Evolutionary conservation across 805 yeast genomes (phyloP).

Genomic region (Candida germanica): DNA sequence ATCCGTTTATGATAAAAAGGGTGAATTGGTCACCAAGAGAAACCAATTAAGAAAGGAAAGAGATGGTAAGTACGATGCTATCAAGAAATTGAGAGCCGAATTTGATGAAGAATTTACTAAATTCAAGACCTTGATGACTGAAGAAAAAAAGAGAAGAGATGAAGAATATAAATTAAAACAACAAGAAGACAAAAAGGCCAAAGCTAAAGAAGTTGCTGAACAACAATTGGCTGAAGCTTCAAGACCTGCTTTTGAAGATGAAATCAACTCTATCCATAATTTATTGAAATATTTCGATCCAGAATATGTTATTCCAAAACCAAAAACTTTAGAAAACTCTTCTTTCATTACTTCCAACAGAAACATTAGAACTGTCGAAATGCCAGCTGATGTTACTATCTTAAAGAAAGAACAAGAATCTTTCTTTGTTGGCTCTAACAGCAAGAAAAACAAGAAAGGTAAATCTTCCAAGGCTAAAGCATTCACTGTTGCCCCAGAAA

Average conservation of each 20-base stretch:
- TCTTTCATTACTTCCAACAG: slow-evolving; percentile 23
- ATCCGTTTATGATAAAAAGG: slow-evolving; percentile 62
- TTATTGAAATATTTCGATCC: slow-evolving; percentile 78
- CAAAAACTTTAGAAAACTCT: slow-evolving; percentile 27
- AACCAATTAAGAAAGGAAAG: slow-evolving; percentile 62
- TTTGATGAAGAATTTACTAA: slow-evolving; percentile 73
- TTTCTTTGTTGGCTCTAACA: slow-evolving; percentile 48
- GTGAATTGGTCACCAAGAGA: slow-evolving; percentile 61
- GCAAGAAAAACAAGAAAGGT: slow-evolving; percentile 40
- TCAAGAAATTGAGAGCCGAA: slow-evolving; percentile 67
- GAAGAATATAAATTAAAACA: slow-evolving; percentile 60
- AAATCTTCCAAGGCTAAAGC: slow-evolving; percentile 53
- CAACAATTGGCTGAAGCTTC: slow-evolving; percentile 70
- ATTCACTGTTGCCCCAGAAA: slow-evolving; percentile 76
- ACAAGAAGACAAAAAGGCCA: slow-evolving; percentile 50
- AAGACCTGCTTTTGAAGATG: slow-evolving; percentile 78
- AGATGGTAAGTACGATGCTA: slow-evolving; percentile 63
- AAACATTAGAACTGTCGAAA: slow-evolving; percentile 49
- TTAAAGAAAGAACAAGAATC: slow-evolving; percentile 61
- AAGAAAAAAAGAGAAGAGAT: slow-evolving; percentile 65
- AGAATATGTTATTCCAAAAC: slow-evolving; percentile 58
- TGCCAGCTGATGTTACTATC: slow-evolving; percentile 62
- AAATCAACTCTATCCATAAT: slow-evolving; percentile 72
- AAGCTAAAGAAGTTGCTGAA: slow-evolving; percentile 57
- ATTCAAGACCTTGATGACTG: slow-evolving; percentile 64